Evolutionary conservation across 495 filamentous ascomycete species (phyloP).

Genomic region (Talaromyces proteolyticus): DNA sequence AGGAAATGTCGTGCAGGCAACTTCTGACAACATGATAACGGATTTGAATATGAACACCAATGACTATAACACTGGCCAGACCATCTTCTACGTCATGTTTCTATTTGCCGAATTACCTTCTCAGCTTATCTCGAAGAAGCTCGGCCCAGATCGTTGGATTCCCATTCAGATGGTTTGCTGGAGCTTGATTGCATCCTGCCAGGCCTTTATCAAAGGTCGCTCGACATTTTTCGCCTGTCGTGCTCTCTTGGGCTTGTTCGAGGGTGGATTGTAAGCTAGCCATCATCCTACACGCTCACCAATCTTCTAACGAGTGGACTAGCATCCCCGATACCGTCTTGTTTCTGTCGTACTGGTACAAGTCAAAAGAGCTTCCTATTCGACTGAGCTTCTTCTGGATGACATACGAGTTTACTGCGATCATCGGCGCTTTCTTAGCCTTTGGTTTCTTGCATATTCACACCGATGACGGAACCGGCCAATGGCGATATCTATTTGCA

Average conservation of each 20-base stretch:
- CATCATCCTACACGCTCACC: conserved; percentile 15
- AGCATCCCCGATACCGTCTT: conserved; percentile 46
- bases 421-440: conserved; percentile 64
- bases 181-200: conserved; percentile 63
- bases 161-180: conserved; percentile 75
- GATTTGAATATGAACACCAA: conserved; percentile 60
- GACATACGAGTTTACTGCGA: conserved; percentile 57
- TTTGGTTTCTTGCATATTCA: conserved; percentile 67
- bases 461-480: conserved; percentile 48
- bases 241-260: conserved; percentile 63
- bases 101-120: conserved; percentile 67
- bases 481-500: conserved; percentile 71
- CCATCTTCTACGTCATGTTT: conserved; percentile 63
- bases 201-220: conserved; percentile 59
- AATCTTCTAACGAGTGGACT: background rate
- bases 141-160: conserved; percentile 84
- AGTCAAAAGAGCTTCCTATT: conserved; percentile 59
- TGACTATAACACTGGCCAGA: conserved; percentile 74
- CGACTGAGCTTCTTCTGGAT: conserved; percentile 68
- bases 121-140: conserved; percentile 63
- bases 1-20: conserved; percentile 65
- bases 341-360: conserved; percentile 76
- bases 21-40: conserved; percentile 63
- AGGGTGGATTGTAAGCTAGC: conserved; percentile 60
- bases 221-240: conserved; percentile 58